Base-by-base conservation (phyloP, 2,329 filamentous ascomycete genomes). In the Xylaria polymorpha region DNA sequence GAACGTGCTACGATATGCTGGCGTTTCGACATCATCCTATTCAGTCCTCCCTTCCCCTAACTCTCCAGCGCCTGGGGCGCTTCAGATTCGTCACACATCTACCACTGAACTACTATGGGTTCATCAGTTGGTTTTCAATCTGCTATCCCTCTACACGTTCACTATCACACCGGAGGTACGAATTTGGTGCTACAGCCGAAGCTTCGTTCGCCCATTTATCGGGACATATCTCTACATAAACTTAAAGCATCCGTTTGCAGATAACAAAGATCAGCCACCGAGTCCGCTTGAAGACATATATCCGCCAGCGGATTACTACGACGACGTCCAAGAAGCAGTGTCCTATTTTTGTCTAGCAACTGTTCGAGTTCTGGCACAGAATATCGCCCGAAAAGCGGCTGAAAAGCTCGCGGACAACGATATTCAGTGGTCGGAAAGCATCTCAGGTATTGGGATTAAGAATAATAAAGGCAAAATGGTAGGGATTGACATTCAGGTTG, bases 301-400 rank as follows among this genome's bases (percentile, higher is more conserved):
- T 69, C 80, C 84, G 0, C 85, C 85, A 0, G 81, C 81, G 60
- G 78, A 80, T 32, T 83, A 83, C 1, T 88, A 86, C 70, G 80
- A 83, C 0, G 81, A 81, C 69, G 76, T 84, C 18, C 69, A 74
- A 10, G 83, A 85, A 41, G 80, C 86, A 6, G 77, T 80, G 14
- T 81, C 82, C 70, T 87, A 87, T 74, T 72, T 88, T 9, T 77
- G 80, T 64, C 81, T 81, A 20, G 82, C 84, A 14, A 79, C 82
- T 8, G 74, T 80, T 29, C 84, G 75, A 32, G 74, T 73, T 5
- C 25, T 78, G 1, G 65, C 70, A 2, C 71, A 73, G 4, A 69
- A 71, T n/a, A 35, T 76, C 4, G 70, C 73, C 15, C 67, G 57
- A 7, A 61, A 58, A 3, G 68, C 72, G 1, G 61, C 68, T 1